Evolutionary conservation across 2,329 filamentous ascomycete species (phyloP), one percentile per base, ranked within the genome.

Genomic region (Pestalotiopsis fici): DNA sequence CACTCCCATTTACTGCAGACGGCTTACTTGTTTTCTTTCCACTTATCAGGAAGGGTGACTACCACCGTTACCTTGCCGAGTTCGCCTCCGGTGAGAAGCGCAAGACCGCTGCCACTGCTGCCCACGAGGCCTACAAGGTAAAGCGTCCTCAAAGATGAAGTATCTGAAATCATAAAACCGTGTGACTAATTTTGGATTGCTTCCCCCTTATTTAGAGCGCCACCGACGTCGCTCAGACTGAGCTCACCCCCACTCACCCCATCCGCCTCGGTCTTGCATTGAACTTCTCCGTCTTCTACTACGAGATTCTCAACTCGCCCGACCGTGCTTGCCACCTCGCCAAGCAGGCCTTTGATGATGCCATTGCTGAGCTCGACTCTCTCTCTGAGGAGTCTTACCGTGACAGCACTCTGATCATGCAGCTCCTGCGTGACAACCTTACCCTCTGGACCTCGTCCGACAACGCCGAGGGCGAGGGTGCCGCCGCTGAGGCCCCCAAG

Each of bases 221-320:
- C 76, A 98, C 95, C 86, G 95, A 98, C 78, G 95, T 98, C 79
- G 96, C 96, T 76, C 95, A 98, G 88, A 97, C 93, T 74, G 95
- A 98, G 85, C 91, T 98, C 76, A 95, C 95, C 71, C 95, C 95
- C 71, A 98, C 96, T 70, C 95, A 98, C 88, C 95, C 95, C 77
- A 98, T 98, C 86, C 95, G 95, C 78, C 93, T 98, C 73, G 95
- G 95, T 83, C 92, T 98, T 78, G 95, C 95, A 75, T 91, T 98
- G 76, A 98, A 98, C 92, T 98, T 98, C 90, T 98, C 95, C 72
- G 95, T 98, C 78, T 98, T 98, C 88, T 97, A 97, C 90, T 97
- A 98, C 85, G 96, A 98, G 89, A 98, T 98, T 82, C 88, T 98
- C 80, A 98, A 98, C 91, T 97, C 95, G 43, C 95, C 95, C 78